phyloP scores from a whole-genome alignment of 83 land plant species.

The Picea abies region DNA sequence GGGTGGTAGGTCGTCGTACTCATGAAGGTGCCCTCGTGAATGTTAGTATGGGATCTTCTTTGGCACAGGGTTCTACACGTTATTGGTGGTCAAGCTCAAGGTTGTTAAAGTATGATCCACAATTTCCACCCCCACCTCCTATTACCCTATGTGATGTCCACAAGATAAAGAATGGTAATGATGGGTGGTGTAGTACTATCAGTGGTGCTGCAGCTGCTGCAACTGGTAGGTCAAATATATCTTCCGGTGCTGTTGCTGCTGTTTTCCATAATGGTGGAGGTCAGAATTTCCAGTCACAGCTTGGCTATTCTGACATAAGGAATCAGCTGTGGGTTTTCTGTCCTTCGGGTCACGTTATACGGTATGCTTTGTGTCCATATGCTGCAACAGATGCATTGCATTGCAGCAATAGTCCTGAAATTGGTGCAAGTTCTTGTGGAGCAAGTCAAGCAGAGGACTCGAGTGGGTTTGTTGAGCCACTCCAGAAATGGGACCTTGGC shows the following conservation, averaged over 20 bases:
- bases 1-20: constrained; percentile 30
- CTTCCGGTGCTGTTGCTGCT: constrained; percentile 90
- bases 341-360: constrained; percentile 81
- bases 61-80: constrained; percentile 19
- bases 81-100: constrained; percentile 59
- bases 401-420: constrained; percentile 18
- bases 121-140: constrained; percentile 46
- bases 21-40: constrained; percentile 28
- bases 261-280: constrained; percentile 80
- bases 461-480: constrained; percentile 63
- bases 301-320: constrained; percentile 37
- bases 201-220: constrained; percentile 81
- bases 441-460: constrained; percentile 43
- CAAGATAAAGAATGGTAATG: constrained; percentile 81
- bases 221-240: constrained; percentile 47
- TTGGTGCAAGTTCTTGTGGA: constrained; percentile 22
- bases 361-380: constrained; percentile 67
- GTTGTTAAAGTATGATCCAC: constrained; percentile 41
- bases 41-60: constrained; percentile 27
- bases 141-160: constrained; percentile 73
- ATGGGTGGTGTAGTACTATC: constrained; percentile 84
- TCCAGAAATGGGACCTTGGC: constrained; percentile 92
- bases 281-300: constrained; percentile 20
- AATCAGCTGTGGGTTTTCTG: constrained; percentile 82
- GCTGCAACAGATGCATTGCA: constrained; percentile 29